phyloP scores from a whole-genome alignment of 495 filamentous ascomycete species.

The Podospora pseudocomata region DNA sequence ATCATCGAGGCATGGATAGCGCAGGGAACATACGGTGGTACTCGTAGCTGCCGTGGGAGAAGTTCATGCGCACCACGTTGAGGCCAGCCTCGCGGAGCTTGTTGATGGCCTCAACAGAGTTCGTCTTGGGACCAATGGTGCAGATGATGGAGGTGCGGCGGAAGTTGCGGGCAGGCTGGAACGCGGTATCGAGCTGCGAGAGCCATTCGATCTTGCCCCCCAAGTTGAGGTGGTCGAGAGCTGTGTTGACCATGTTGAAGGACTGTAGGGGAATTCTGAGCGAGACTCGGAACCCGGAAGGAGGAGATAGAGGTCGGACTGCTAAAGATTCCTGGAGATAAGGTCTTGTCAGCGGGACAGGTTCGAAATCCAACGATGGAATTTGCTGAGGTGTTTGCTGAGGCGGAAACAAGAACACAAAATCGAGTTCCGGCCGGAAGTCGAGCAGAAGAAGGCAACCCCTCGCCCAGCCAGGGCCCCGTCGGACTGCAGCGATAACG shows the following conservation, averaged over 20 bases:
- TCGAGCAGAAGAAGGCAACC: not conserved
- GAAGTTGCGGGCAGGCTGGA: conserved; percentile 77
- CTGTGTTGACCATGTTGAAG: conserved; percentile 53
- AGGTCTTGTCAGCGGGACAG: not conserved
- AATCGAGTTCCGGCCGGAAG: not conserved
- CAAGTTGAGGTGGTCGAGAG: conserved; percentile 72
- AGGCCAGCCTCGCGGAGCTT: conserved; percentile 81
- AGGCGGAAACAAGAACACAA: not conserved
- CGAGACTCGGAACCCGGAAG: not conserved
- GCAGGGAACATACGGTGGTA: conserved; percentile 31
- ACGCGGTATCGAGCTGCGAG: conserved; percentile 69
- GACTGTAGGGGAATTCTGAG: conserved; percentile 11
- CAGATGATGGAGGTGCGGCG: conserved; percentile 97
- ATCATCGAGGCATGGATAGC: not conserved
- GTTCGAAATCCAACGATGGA: not conserved
- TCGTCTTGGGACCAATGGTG: conserved; percentile 99
- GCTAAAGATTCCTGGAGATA: conserved; percentile 1
- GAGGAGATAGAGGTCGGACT: not conserved
- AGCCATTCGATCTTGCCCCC: conserved; percentile 93
- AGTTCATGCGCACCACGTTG: conserved; percentile 98
- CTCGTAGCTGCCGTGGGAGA: conserved; percentile 95
- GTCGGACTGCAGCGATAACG: conserved; percentile 8
- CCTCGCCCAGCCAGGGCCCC: not conserved
- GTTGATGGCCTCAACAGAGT: conserved; percentile 95
- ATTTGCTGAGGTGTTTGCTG: not conserved